Evolutionary conservation across 163 green algal genomes (phyloP), one percentile per base, ranked within the genome.

Genomic region (Scenedesmus sp.): DNA sequence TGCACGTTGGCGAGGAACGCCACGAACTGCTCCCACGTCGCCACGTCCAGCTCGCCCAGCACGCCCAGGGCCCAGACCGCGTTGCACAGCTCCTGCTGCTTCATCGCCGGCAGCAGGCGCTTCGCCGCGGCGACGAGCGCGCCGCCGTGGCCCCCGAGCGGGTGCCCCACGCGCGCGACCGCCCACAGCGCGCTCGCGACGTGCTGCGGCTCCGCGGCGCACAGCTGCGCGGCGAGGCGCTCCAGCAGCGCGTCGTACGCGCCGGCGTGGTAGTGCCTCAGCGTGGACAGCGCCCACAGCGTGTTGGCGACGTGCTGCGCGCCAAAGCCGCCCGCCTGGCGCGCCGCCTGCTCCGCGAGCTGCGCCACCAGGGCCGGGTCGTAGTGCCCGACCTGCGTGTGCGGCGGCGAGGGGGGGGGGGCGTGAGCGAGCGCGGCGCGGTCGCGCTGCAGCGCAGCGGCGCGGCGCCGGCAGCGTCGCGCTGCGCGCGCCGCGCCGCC

Each of bases 161-260:
- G 64, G 64, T 87, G 77, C 13, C 72, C 77, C 17, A 76, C 60
- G 5, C 78, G 74, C 10, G 76, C 80, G 28, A 87, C 82, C 0
- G 87, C 87, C 84, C 84, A 91, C 54, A 90, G 82, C 13, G 54
- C 60, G 75, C 89, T 91, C 62, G 87, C 87, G n/a, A 86, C 29
- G 50, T 87, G 84, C 76, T 91, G 85, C 4, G 84, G 82, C 71
- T 77, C 75, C 24, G 83, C 85, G 14, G 60, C 60, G 17, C 70
- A 58, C 20, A 78, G 60, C 11, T 65, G 45, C 4, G 13, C 15
- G 11, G 78, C 78, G 31, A 87, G 51, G 42, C 76, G 79, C 42
- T 63, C 60, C 48, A 81, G 48, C 44, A 92, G 60, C 26, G 78
- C 67, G 6, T 67, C 45, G 18, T 89, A 89, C 14, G 90, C 82